Percentiles rank a stretch among this genome's conserved stretches.
These are phyloP conservation scores for Tricholomella constricta DNA, from an alignment of 768 basidiomycete species.

Conservation along the genomic window DNA sequence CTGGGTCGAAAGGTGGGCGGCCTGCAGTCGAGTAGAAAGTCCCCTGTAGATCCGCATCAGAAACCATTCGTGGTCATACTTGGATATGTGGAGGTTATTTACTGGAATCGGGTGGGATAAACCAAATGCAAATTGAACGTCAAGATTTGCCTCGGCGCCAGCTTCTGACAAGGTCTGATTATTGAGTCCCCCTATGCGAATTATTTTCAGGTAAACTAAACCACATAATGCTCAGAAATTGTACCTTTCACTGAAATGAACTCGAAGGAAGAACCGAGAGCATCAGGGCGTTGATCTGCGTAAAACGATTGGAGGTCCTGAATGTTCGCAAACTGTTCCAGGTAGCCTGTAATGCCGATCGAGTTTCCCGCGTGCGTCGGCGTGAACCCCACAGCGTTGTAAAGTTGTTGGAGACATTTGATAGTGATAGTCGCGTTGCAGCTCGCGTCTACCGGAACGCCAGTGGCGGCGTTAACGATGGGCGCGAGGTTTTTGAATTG, in stretches of 20 bases:
- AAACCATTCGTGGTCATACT: background rate
- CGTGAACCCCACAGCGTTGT: slow-evolving; percentile 49
- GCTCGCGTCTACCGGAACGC: slow-evolving; percentile 46
- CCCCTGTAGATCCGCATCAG: slow-evolving; percentile 25
- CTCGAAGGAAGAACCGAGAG: slow-evolving; percentile 50
- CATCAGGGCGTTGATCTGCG: slow-evolving; percentile 44
- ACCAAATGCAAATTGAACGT: slow-evolving; percentile 64
- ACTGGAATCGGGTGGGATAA: slow-evolving; percentile 59
- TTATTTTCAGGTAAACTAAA: too few species aligned
- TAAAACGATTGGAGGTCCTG: slow-evolving; percentile 54
- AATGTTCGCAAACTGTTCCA: slow-evolving; percentile 53
- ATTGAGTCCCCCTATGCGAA: slow-evolving; percentile 52
- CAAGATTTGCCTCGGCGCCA: slow-evolving; percentile 65
- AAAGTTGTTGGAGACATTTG: slow-evolving; percentile 53
- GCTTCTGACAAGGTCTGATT: slow-evolving; percentile 51
- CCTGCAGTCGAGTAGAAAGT: slow-evolving; percentile 69
- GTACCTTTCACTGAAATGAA: slow-evolving; percentile 60
- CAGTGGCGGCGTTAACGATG: slow-evolving; percentile 24
- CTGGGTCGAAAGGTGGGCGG: slow-evolving; percentile 56
- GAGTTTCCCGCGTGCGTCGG: slow-evolving; percentile 46
- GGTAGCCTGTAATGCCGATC: slow-evolving; percentile 56
- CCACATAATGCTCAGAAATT: too few species aligned
- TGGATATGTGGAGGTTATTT: background rate
- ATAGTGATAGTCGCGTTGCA: slow-evolving; percentile 54
- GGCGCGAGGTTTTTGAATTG: slow-evolving; percentile 16